Evolutionary conservation across 1,139 yeast species (phyloP), one percentile per base, ranked within the genome.

Genomic region (Kurtzmaniella quercitrusa): DNA sequence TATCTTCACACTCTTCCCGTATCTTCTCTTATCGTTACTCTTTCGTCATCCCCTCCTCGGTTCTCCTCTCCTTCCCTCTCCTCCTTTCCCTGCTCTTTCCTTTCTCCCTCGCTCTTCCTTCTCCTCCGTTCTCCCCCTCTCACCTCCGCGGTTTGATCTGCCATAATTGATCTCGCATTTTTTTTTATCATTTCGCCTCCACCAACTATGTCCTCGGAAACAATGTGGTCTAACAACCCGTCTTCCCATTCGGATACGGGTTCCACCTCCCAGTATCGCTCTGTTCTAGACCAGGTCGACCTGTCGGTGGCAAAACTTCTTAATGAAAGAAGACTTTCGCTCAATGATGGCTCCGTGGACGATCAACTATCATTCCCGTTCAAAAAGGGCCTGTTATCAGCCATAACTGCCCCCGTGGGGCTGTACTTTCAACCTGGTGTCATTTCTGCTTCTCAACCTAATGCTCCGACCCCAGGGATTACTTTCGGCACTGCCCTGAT

Each of bases 401-500:
- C 72, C 16, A 69, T 65, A 41, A 71, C 77, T 25, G 71, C 67
- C 9, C 75, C 77, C 2, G 68, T 59, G 14, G 69, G 66, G 52
- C 59, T 36, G 38, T 57, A 17, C 58, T 50, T 46, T 37, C 51
- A 48, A 27, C 7, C 25, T 11, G 36, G 27, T 8, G 34, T 33
- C 9, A 16, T 39, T 6, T 18, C 23, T 4, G 37, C 27, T 17
- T 21, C 34, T 9, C 39, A 25, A 33, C 44, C n/a, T 42, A 40
- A 43, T 34, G 18, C 18, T 14, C 18, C 3, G 18, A 8, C 27
- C 25, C 15, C 15, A 12, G 52, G 59, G 14, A 49, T 67, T 23
- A 68, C 68, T 38, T 76, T 80, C 53, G 83, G 82, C 2, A 70
- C 86, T 6, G 85, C 85, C 14, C 78, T 85, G 4, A 77, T 81